These are phyloP conservation scores for Leptoxyphium fumago DNA, from an alignment of 2,329 filamentous ascomycete genomes.

Conservation along the genomic window DNA sequence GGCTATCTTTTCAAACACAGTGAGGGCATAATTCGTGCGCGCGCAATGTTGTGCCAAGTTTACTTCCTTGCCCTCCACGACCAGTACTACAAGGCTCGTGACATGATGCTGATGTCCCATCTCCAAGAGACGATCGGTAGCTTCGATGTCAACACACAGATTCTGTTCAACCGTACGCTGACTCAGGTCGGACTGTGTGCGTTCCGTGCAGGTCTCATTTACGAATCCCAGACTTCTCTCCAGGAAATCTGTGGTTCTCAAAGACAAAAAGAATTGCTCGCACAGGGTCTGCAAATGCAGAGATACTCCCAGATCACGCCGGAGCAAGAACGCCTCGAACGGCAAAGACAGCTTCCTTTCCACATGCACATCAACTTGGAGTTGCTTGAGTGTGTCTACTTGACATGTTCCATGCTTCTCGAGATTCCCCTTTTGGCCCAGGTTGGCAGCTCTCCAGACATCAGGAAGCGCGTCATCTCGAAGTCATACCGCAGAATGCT, in stretches of 20 bases:
- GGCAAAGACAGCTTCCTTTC: slow-evolving; percentile 94
- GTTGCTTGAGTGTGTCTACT: slow-evolving; percentile 92
- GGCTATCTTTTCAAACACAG: slow-evolving; percentile 89
- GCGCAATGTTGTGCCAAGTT: slow-evolving; percentile 96
- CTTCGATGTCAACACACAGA: slow-evolving; percentile 94
- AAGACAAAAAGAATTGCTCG: slow-evolving; percentile 91
- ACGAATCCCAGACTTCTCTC: slow-evolving; percentile 92
- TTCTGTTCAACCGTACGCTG: slow-evolving; percentile 94
- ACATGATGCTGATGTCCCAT: slow-evolving; percentile 99
- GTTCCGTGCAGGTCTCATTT: slow-evolving; percentile 91
- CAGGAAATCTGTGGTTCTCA: slow-evolving; percentile 97
- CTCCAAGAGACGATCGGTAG: slow-evolving; percentile 92
- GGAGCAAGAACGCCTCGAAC: slow-evolving; percentile 93
- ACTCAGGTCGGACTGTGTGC: slow-evolving; percentile 97
- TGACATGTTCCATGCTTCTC: slow-evolving; percentile 97
- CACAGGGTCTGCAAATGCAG: slow-evolving; percentile 97
- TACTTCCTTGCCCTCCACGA: slow-evolving; percentile 97
- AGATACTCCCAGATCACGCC: slow-evolving; percentile 91
- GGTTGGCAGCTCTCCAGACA: slow-evolving; percentile 87
- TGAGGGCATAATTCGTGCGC: slow-evolving; percentile 87
- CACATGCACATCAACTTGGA: slow-evolving; percentile 99
- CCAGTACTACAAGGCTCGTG: slow-evolving; percentile 92
- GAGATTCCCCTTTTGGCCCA: slow-evolving; percentile 96
- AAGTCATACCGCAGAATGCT: slow-evolving; percentile 99
- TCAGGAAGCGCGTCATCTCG: slow-evolving; percentile 95